Percentiles rank a stretch among this genome's conserved stretches.
Conservation (phyloP, 352 stramenopile species). For the Pythium rishiriense region DNA sequence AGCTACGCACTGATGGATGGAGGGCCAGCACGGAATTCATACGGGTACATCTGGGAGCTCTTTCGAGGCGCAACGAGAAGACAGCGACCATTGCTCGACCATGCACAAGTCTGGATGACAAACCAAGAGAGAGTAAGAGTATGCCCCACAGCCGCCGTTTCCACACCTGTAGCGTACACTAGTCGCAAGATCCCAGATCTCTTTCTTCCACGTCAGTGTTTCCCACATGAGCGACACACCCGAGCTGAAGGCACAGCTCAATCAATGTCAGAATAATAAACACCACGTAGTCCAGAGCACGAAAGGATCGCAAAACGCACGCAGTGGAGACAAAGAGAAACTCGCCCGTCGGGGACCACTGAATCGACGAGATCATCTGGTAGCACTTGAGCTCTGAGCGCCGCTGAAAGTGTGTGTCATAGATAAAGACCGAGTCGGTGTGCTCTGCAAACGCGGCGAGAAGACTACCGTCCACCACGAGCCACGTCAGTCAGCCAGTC, state of each 20-base stretch:
- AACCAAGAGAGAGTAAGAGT: background rate
- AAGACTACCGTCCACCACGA: constrained; percentile 30
- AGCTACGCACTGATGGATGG: constrained; percentile 58
- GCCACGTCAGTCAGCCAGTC: background rate
- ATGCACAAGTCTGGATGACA: constrained; percentile 58
- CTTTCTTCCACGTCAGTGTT: constrained; percentile 74
- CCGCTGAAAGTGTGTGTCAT: constrained; percentile 57
- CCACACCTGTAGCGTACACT: constrained; percentile 32
- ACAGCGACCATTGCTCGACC: constrained; percentile 69
- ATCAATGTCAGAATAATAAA: background rate
- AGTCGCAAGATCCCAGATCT: constrained; percentile 72
- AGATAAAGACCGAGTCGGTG: constrained; percentile 52
- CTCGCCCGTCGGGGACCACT: constrained; percentile 83
- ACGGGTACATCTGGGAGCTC: constrained; percentile 61
- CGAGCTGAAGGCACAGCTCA: too few relatives aligned
- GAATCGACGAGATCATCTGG: constrained; percentile 44
- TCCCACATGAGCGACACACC: constrained; percentile 78
- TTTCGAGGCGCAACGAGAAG: constrained; percentile 68
- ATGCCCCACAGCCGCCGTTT: background rate
- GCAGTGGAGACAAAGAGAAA: constrained; percentile 77
- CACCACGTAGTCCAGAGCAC: background rate
- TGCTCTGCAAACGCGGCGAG: constrained; percentile 54
- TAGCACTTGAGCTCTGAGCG: constrained; percentile 65
- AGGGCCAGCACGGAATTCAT: constrained; percentile 57
- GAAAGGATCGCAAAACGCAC: constrained; percentile 30